Percentiles rank a stretch among this genome's conserved stretches.
These are phyloP conservation scores for Escovopsis sp. DNA, from an alignment of 2,329 filamentous ascomycete species.

Conservation along the genomic window DNA sequence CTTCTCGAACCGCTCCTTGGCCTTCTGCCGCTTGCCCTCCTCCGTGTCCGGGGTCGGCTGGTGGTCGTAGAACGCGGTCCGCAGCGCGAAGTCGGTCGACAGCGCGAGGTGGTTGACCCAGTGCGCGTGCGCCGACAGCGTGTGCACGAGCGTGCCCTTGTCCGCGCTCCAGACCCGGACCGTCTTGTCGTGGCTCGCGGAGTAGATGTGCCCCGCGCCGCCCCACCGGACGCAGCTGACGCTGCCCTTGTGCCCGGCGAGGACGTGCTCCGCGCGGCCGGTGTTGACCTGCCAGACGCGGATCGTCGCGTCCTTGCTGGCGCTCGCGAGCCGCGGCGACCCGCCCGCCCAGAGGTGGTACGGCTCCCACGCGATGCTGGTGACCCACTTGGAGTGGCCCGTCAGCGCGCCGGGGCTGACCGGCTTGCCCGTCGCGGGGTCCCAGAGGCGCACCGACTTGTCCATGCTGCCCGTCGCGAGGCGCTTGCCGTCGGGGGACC, in stretches of 20 bases:
- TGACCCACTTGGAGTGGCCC: slow-evolving; percentile 83
- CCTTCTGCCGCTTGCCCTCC: slow-evolving; percentile 58
- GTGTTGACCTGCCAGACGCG: slow-evolving; percentile 75
- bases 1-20: slow-evolving; percentile 71
- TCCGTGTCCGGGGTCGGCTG: slow-evolving; percentile 51
- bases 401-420: slow-evolving; percentile 50
- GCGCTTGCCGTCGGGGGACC: slow-evolving; percentile 67
- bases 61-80: slow-evolving; percentile 80
- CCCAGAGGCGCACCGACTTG: slow-evolving; percentile 80
- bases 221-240: slow-evolving; percentile 93
- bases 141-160: slow-evolving; percentile 67
- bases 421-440: slow-evolving; percentile 60
- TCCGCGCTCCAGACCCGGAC: slow-evolving; percentile 79
- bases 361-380: slow-evolving; percentile 80
- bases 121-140: slow-evolving; percentile 69
- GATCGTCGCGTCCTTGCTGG: slow-evolving; percentile 79
- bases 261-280: slow-evolving; percentile 62
- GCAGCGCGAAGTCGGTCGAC: slow-evolving; percentile 79
- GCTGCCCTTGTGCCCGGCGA: slow-evolving; percentile 77
- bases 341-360: slow-evolving; percentile 67
- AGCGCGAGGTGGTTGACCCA: slow-evolving; percentile 93
- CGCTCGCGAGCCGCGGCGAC: slow-evolving; percentile 69
- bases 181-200: slow-evolving; percentile 78
- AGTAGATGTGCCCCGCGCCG: slow-evolving; percentile 73
- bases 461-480: slow-evolving; percentile 90